Evolutionary conservation across 306 rosid genomes (phyloP), one percentile per base, ranked within the genome.

Genomic region (Malus sieversii): DNA sequence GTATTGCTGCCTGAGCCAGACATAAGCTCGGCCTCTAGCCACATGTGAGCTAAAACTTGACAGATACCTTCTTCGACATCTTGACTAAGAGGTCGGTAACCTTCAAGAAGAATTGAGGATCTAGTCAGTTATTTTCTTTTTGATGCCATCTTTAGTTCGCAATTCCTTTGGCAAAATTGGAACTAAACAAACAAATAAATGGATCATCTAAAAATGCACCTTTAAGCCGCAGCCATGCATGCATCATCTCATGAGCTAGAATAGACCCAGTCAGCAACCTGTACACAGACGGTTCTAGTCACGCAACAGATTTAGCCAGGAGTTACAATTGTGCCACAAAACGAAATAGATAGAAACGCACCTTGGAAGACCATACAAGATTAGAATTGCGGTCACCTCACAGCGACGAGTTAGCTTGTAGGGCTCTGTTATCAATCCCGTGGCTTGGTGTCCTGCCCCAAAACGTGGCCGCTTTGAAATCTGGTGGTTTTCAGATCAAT

Each of bases 161-260:
- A 44, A 44, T 10, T 55, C 46, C 8, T 18, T 6, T 4, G 1
- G 30, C 44, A 42, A 2, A 65, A 14, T 6, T 3, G 38, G 11
- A 4, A 51, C 55, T 30, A 18, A 30, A 18, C n/a, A 27, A 66
- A 23, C 19, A 33, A 13, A 33, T 40, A 52, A 40, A 75, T 22
- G 66, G 72, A 53, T 29, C 25, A 10, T 53, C 38, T 23, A 71
- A 80, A 80, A 64, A 29, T 30, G 63, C 78, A 92, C 99, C 97
- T 80, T 82, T 85, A 42, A 96, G 97, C 79, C 99, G 91, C 77
- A 96, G 89, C 99, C 99, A 96, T 61, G 99, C 99, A 76, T 96
- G 99, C 99, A 96, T 96, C 97, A 96, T 89, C 86, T 96, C 99
- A 57, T 96, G 99, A 33, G 99, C 98, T 58, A 96, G 90, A 79